Evolutionary conservation across 805 yeast genomes (phyloP), one percentile per base, ranked within the genome.

Genomic region (Starmerella bombicola): DNA sequence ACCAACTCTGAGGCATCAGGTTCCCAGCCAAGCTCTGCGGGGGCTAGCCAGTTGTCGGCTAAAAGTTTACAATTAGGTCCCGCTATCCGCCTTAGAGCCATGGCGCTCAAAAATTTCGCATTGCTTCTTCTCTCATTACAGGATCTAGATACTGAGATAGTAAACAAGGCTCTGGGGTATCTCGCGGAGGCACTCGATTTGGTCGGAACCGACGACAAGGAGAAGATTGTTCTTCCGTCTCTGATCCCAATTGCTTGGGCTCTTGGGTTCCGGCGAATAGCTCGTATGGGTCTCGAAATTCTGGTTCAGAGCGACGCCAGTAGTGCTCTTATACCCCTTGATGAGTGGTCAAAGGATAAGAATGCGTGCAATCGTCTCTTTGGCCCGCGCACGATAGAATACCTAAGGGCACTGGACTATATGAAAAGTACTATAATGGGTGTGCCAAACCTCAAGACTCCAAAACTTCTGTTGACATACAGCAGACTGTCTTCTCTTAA

Each of bases 61-160:
- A 21, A 22, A 22, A 39, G 40, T 18, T 30, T 35, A 1, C 47
- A 46, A 30, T 24, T 47, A 3, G 51, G 51, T 10, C 51, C 80
- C 2, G 70, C 86, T 19, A 76, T 78, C 49, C 70, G 76, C 9
- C 64, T 91, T 25, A 69, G 93, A 38, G 85, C 81, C 54, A 64
- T 91, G 50, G 78, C 80, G 1, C 75, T 76, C 55, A 70, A 95
- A 49, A 91, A 88, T 55, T 64, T 93, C 42, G 95, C 94, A 0
- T 68, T 83, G 51, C 67, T 83, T 24, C 70, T 75, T 45, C 68
- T 80, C 21, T 49, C 69, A 9, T 48, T 58, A 10, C 38, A 50
- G 5, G 53, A 53, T 16, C 45, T 42, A 15, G 28, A 38, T 3
- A 19, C 13, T 0, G 43, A 34, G 13, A 24, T 10, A 8, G 36